A percentile compares a stretch with the other conserved stretches of the same genome.
These are phyloP conservation scores for Bipolaris gigantea DNA, from an alignment of 2,329 filamentous ascomycete genomes.

Conservation along the genomic window DNA sequence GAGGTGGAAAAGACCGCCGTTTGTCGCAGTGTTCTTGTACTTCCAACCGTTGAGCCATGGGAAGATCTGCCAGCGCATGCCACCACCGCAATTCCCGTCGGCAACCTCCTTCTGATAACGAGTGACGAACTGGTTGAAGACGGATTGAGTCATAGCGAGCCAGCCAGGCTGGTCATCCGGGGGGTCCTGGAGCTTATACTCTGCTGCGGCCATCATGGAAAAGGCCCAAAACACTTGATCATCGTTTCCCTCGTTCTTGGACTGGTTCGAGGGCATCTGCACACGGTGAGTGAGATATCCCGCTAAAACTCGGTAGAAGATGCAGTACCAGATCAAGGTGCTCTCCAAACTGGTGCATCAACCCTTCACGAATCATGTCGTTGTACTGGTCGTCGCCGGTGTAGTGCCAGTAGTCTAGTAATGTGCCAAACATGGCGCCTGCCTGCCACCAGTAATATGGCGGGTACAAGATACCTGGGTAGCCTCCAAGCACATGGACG, in stretches of 20 bases:
- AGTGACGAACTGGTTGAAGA: conserved; percentile 44
- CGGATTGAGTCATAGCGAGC: conserved; percentile 49
- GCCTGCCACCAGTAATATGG: conserved; percentile 71
- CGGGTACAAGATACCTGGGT: conserved; percentile 47
- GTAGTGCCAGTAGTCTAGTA: conserved; percentile 85
- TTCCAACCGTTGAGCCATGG: conserved; percentile 40
- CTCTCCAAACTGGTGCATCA: conserved; percentile 39
- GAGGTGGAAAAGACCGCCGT: conserved; percentile 45
- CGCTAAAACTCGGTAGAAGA: too few relatives aligned
- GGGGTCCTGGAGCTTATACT: conserved; percentile 52
- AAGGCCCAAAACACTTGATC: conserved; percentile 63
- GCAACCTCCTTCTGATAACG: conserved; percentile 36
- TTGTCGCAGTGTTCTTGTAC: conserved; percentile 46
- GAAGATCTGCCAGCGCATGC: conserved; percentile 45
- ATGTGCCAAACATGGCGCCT: conserved; percentile 68
- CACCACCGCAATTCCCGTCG: conserved; percentile 36
- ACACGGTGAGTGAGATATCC: neutral
- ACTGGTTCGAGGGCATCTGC: conserved; percentile 41
- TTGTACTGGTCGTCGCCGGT: conserved; percentile 75
- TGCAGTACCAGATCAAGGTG: conserved; percentile 30
- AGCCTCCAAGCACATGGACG: conserved; percentile 44
- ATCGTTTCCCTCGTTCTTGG: conserved; percentile 55
- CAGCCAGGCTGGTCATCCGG: conserved; percentile 46
- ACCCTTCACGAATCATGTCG: conserved; percentile 59
- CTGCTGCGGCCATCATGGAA: conserved; percentile 59